Evolutionary conservation across 2,329 filamentous ascomycete genomes (phyloP).

Genomic region (Aspergillus novoparasiticus): DNA sequence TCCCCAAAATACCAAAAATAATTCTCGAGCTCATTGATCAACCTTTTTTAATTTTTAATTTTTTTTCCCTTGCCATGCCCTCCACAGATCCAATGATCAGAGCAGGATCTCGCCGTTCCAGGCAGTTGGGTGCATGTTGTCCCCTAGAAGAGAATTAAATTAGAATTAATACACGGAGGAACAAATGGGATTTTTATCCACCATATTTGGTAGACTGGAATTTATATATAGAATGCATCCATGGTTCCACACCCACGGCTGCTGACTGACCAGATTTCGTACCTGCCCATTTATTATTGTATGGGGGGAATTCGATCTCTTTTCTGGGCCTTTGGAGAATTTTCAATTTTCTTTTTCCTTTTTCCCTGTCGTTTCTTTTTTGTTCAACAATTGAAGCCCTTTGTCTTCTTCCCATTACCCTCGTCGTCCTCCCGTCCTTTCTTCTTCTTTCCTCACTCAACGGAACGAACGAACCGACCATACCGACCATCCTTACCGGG

Average conservation of each 20-base stretch:
- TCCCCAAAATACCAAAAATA: neutral
- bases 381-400: neutral
- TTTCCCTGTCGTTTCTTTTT: neutral
- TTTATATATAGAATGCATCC: slow-evolving; percentile 4
- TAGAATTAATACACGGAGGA: neutral
- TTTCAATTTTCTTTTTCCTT: neutral
- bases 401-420: neutral
- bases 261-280: neutral
- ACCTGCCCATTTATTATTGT: neutral
- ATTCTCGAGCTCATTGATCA: neutral
- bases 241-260: neutral
- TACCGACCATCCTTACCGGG: neutral
- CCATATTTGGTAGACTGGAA: neutral
- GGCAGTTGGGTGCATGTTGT: neutral
- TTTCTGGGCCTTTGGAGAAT: neutral
- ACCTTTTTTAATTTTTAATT: neutral
- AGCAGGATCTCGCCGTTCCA: neutral
- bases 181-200: neutral
- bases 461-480: neutral
- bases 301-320: neutral
- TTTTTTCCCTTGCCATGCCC: neutral
- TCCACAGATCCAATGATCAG: neutral
- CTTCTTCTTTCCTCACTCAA: neutral
- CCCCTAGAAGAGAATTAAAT: neutral
- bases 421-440: neutral